These are phyloP conservation scores for Aureobasidium sp. DNA, from an alignment of 2,329 filamentous ascomycete genomes.

Conservation along the genomic window DNA sequence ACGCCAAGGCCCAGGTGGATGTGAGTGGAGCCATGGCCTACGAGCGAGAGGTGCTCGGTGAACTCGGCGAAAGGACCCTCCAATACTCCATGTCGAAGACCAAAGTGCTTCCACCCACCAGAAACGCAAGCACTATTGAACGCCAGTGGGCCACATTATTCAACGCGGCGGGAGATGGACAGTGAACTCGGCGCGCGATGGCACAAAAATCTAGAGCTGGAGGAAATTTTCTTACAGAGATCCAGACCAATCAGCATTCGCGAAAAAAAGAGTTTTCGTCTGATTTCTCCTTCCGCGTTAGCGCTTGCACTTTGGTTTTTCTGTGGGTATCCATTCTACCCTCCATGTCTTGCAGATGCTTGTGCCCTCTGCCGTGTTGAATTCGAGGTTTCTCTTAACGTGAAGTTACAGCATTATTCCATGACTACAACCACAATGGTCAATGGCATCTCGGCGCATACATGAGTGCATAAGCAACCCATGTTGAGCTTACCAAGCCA, in stretches of 20 bases:
- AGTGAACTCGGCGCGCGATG: not conserved
- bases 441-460: not conserved
- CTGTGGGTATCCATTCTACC: not conserved
- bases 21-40: constrained; percentile 1
- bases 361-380: not conserved
- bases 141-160: not conserved
- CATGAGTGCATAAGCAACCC: not conserved
- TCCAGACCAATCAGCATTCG: not conserved
- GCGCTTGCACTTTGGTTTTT: not conserved
- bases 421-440: not conserved
- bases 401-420: not conserved
- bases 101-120: not conserved
- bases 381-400: not conserved
- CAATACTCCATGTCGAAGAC: not conserved
- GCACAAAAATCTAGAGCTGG: not conserved
- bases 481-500: not conserved
- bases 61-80: not conserved
- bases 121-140: constrained; percentile 2
- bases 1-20: not conserved
- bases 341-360: constrained; percentile 10
- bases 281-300: not conserved
- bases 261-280: constrained; percentile 6
- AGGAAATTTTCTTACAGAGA: not conserved
- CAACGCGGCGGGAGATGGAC: constrained; percentile 7
- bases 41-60: not conserved